These are phyloP conservation scores for Mycena venus DNA, from an alignment of 768 basidiomycete genomes.

Conservation along the genomic window DNA sequence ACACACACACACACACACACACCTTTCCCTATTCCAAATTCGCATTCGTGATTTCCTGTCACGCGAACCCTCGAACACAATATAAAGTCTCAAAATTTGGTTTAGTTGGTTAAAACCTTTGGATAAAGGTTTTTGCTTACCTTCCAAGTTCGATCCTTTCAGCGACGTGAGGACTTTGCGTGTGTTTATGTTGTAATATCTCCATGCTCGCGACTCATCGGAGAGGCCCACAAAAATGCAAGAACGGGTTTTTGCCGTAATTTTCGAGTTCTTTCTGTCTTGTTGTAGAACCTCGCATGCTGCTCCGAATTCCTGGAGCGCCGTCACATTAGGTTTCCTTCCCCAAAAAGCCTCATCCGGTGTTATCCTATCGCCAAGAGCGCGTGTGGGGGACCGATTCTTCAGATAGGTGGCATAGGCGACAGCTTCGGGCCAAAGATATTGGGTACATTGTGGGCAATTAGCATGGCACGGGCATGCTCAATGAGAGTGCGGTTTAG, in stretches of 20 bases:
- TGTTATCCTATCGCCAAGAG: background rate
- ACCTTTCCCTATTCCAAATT: no score
- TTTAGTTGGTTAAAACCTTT: no score
- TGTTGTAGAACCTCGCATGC: background rate
- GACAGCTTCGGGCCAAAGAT: background rate
- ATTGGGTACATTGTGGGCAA: background rate
- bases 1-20: no score
- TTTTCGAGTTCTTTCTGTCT: background rate
- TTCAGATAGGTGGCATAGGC: background rate
- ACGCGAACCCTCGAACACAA: no score
- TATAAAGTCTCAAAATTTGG: no score
- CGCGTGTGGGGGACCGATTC: background rate
- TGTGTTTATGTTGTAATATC: conserved; percentile 13
- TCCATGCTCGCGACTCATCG: conserved; percentile 23
- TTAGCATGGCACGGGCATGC: background rate
- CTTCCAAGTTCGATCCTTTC: no score
- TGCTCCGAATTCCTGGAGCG: no score
- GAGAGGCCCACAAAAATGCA: conserved; percentile 26
- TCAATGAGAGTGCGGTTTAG: background rate
- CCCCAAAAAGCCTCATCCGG: background rate
- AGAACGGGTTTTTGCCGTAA: background rate
- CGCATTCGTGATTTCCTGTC: no score
- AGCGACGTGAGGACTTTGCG: background rate
- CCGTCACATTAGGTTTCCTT: background rate
- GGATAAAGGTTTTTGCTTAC: no score